phyloP scores from a whole-genome alignment of 2,329 filamentous ascomycete species.

The Colletotrichum sp. region DNA sequence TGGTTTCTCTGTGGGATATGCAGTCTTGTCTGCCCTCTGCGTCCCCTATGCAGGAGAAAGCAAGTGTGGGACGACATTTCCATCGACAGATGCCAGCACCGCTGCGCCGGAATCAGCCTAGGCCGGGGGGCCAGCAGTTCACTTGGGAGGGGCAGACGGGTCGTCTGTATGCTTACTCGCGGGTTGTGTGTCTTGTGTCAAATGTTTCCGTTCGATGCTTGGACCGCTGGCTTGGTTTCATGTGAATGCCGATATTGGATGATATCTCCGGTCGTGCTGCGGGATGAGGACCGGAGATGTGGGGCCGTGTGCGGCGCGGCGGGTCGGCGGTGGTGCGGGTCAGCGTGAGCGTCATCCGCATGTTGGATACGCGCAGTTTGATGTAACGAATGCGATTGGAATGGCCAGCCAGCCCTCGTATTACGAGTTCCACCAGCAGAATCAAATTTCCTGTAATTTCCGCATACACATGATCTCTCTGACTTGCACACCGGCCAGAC shows the following conservation, averaged over 20 bases:
- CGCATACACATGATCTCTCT: neutral
- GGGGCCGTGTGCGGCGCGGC: neutral
- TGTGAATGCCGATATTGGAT: neutral
- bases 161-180: neutral
- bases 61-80: neutral
- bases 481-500: neutral
- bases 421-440: neutral
- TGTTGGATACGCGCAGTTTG: neutral
- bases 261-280: neutral
- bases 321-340: neutral
- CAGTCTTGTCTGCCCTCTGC: neutral
- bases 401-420: neutral
- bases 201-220: neutral
- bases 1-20: neutral
- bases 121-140: neutral
- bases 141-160: neutral
- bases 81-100: neutral
- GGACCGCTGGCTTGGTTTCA: neutral
- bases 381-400: neutral
- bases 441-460: neutral
- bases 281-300: neutral
- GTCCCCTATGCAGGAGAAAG: neutral
- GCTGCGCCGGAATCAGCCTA: neutral
- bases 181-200: neutral
- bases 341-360: neutral